phyloP scores from a whole-genome alignment of 2,329 filamentous ascomycete genomes.

The Pseudogymnoascus sp. region DNA sequence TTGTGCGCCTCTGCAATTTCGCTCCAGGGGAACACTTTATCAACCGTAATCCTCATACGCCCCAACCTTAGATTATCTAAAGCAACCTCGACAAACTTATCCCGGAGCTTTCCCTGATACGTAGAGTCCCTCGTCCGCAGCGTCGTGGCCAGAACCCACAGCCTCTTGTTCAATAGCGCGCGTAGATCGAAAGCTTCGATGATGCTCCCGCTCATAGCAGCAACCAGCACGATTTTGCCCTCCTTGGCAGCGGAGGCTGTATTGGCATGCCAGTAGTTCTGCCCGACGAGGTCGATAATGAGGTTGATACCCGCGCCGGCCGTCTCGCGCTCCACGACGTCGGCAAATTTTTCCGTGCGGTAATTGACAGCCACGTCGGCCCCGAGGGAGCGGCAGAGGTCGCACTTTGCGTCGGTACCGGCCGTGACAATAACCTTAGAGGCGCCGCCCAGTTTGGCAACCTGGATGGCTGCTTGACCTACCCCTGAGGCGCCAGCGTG shows the following conservation, averaged over 20 bases:
- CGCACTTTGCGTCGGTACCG: constrained; percentile 70
- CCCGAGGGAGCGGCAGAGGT: constrained; percentile 41
- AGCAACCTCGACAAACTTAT: constrained; percentile 64
- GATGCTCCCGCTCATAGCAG: constrained; percentile 63
- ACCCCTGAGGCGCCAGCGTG: constrained; percentile 87
- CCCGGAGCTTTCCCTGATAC: constrained; percentile 73
- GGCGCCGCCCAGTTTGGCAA: constrained; percentile 62
- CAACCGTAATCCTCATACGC: constrained; percentile 68
- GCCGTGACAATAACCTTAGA: constrained; percentile 73
- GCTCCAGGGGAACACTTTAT: constrained; percentile 77
- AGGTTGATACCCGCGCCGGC: constrained; percentile 73
- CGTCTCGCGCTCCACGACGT: constrained; percentile 56
- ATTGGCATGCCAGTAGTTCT: constrained; percentile 72
- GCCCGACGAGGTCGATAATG: constrained; percentile 81
- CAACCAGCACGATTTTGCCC: constrained; percentile 69
- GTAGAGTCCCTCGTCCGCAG: constrained; percentile 70
- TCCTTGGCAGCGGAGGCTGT: constrained; percentile 69
- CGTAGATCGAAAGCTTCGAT: constrained; percentile 65
- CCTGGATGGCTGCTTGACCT: constrained; percentile 80
- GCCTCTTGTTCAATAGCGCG: constrained; percentile 66
- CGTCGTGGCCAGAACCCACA: constrained; percentile 75
- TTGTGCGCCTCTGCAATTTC: constrained; percentile 65
- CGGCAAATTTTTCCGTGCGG: constrained; percentile 16
- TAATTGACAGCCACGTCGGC: constrained; percentile 18
- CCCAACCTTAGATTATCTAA: constrained; percentile 68